Conservation (phyloP, 768 basidiomycete genomes). For the Suillus hirtellus region DNA sequence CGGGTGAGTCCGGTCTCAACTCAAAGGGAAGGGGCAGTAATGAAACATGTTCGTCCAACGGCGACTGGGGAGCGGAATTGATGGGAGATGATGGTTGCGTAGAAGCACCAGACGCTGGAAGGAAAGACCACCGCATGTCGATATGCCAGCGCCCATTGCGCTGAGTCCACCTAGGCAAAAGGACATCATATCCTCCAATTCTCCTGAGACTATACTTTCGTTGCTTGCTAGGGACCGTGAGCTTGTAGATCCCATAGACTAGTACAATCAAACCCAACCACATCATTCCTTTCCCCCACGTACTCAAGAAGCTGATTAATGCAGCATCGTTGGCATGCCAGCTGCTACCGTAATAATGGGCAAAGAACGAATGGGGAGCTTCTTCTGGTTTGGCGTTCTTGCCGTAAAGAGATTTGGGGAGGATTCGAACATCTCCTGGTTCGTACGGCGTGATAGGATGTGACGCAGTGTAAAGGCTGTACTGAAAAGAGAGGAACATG, state of each 20-base stretch:
- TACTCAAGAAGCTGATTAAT: slow-evolving; percentile 91
- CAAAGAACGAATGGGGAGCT: slow-evolving; percentile 90
- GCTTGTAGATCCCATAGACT: slow-evolving; percentile 63
- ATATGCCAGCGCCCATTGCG: slow-evolving; percentile 74
- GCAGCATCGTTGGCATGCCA: slow-evolving; percentile 99
- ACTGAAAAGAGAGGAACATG: slow-evolving; percentile 97
- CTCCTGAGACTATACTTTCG: slow-evolving; percentile 59
- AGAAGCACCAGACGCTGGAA: slow-evolving; percentile 43
- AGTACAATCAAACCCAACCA: slow-evolving; percentile 78
- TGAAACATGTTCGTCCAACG: slow-evolving; percentile 48
- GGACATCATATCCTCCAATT: slow-evolving; percentile 74
- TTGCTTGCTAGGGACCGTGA: slow-evolving; percentile 55
- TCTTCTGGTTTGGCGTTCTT: slow-evolving; percentile 87
- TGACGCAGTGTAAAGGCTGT: slow-evolving; percentile 79
- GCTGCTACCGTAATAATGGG: slow-evolving; percentile 96
- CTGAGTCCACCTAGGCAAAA: slow-evolving; percentile 73
- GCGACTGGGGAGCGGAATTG: slow-evolving; percentile 47
- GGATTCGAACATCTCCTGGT: slow-evolving; percentile 79
- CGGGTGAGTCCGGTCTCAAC: slow-evolving; percentile 56
- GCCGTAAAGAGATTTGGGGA: slow-evolving; percentile 96
- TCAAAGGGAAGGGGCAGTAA: slow-evolving; percentile 67
- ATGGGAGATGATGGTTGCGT: slow-evolving; percentile 48
- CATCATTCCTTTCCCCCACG: slow-evolving; percentile 88
- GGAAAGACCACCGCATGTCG: slow-evolving; percentile 58
- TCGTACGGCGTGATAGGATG: slow-evolving; percentile 53